phyloP scores from a whole-genome alignment of 1,139 yeast species.

The Waltiozyma sp. region DNA sequence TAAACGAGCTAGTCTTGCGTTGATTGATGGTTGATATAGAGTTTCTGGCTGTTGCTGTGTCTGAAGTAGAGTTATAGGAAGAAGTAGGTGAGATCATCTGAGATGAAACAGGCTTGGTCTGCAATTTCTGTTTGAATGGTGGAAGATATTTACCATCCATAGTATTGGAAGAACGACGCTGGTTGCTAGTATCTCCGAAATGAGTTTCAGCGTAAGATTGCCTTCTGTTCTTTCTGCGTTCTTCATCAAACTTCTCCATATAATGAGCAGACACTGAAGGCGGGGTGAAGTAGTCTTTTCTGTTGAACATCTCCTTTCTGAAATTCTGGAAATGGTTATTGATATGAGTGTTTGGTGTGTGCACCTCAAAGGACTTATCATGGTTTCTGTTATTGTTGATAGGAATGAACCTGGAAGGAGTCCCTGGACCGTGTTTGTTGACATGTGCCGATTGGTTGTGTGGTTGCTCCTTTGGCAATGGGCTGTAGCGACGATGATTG shows the following conservation, averaged over 20 bases:
- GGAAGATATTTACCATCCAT: conserved; percentile 11
- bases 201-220: background rate
- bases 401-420: background rate
- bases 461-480: background rate
- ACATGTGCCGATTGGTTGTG: background rate
- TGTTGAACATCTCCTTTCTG: conserved; percentile 31
- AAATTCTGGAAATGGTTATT: conserved; percentile 27
- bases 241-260: conserved; percentile 54
- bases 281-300: conserved; percentile 71
- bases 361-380: conserved; percentile 53
- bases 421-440: background rate
- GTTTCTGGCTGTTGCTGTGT: background rate
- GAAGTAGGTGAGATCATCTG: background rate
- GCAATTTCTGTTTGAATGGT: conserved; percentile 16
- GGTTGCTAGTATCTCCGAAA: background rate
- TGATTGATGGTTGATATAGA: background rate
- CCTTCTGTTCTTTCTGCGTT: conserved; percentile 12
- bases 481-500: background rate
- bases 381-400: conserved; percentile 4
- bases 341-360: conserved; percentile 34
- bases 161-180: background rate
- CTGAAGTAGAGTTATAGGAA: conserved; percentile 4
- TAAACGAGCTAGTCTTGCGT: conserved; percentile 14
- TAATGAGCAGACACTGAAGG: conserved; percentile 62
- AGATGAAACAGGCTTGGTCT: background rate